These are phyloP conservation scores for Strigomonas galati DNA, from an alignment of 208 protist genomes.

Conservation along the genomic window DNA sequence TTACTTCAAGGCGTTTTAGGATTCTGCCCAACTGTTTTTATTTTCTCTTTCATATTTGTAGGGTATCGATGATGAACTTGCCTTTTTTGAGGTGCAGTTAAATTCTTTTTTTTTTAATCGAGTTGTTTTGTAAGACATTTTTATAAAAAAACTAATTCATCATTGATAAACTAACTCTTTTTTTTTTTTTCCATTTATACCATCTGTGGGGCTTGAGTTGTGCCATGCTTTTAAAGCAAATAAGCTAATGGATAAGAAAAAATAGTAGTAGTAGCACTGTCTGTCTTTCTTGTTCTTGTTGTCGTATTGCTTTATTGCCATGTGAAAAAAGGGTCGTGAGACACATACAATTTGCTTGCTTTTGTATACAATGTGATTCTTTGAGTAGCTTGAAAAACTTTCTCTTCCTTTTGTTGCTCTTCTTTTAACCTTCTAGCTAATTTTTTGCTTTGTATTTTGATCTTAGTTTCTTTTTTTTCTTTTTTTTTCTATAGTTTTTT, in stretches of 20 bases:
- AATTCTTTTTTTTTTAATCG: not conserved
- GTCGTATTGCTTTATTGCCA: not conserved
- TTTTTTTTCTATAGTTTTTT: conserved; percentile 4
- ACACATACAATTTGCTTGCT: no score
- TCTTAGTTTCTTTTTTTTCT: conserved; percentile 5
- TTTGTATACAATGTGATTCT: no score
- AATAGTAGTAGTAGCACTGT: conserved; percentile 6
- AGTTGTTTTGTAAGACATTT: no score
- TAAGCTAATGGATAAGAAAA: not conserved
- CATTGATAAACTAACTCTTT: no score
- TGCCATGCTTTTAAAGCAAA: conserved; percentile 4
- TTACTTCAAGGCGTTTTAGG: not conserved
- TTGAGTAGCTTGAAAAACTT: not conserved
- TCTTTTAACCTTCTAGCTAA: not conserved
- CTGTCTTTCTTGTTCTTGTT: not conserved
- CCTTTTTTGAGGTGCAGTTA: conserved; percentile 4
- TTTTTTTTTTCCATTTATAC: no score
- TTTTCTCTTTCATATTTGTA: no score
- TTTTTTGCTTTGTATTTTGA: conserved; percentile 5
- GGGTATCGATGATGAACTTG: not conserved
- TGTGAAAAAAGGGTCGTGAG: not conserved
- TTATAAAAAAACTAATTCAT: no score
- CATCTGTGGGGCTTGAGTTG: no score
- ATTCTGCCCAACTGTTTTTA: not conserved
- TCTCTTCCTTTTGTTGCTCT: conserved; percentile 1